phyloP scores from a whole-genome alignment of 208 protist species.

The Trypanosoma theileri region DNA sequence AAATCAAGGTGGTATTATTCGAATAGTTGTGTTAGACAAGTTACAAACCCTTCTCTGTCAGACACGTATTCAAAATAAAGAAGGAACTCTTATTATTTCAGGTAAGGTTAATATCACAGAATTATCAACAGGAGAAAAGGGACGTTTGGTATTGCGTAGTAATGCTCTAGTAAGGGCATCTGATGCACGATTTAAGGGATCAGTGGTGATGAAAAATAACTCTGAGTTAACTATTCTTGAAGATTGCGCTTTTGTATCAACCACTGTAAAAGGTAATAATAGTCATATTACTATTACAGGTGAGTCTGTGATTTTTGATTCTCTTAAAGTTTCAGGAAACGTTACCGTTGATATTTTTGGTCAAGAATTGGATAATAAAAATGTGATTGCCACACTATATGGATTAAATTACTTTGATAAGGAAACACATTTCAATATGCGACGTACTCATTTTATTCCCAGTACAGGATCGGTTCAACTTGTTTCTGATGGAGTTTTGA shows the following conservation, averaged over 20 bases:
- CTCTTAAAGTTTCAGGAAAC: conserved; percentile 40
- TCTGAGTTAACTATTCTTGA: conserved; percentile 46
- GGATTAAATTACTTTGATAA: conserved; percentile 50
- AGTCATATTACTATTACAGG: conserved; percentile 43
- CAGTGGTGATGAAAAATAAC: conserved; percentile 39
- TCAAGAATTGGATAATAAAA: not conserved
- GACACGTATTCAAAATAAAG: conserved; percentile 47
- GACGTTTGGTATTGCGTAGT: conserved; percentile 37
- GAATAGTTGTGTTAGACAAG: conserved; percentile 58
- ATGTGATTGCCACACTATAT: conserved; percentile 46
- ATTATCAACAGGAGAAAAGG: conserved; percentile 30
- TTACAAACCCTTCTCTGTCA: conserved; percentile 51
- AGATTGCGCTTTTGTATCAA: conserved; percentile 44
- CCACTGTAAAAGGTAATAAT: conserved; percentile 36
- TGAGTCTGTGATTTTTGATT: conserved; percentile 57
- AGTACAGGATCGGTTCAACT: conserved; percentile 52
- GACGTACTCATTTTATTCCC: conserved; percentile 44
- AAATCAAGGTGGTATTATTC: conserved; percentile 54
- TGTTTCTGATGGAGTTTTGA: conserved; percentile 39
- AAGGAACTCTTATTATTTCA: conserved; percentile 49
- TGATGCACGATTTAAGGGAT: conserved; percentile 41
- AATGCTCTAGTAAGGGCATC: conserved; percentile 37
- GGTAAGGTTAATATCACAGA: conserved; percentile 65
- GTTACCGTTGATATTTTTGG: conserved; percentile 32
- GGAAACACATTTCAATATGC: conserved; percentile 40